A percentile compares a stretch with the other conserved stretches of the same genome.
Conservation (phyloP, 2,329 filamentous ascomycete genomes). For the Paecilomyces sp. region DNA sequence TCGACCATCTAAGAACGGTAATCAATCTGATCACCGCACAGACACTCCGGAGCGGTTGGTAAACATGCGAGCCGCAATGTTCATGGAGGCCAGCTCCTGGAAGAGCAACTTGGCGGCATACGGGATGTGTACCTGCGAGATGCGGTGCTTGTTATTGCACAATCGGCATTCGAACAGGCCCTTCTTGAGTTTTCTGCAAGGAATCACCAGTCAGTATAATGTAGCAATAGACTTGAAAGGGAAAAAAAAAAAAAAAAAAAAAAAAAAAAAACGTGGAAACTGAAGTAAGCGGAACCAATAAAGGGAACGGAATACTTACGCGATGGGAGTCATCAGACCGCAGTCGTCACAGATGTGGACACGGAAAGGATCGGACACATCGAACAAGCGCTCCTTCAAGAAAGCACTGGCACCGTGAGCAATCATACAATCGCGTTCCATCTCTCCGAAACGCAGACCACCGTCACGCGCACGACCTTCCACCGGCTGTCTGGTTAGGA, state of each 20-base stretch:
- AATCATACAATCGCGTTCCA: slow-evolving; percentile 99
- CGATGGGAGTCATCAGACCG: slow-evolving; percentile 97
- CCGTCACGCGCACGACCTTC: slow-evolving; percentile 97
- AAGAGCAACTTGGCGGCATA: slow-evolving; percentile 97
- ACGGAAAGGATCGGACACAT: slow-evolving; percentile 95
- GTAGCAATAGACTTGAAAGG: slow-evolving; percentile 17
- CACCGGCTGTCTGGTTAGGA: slow-evolving; percentile 92
- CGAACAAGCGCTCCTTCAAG: slow-evolving; percentile 93
- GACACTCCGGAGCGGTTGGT: slow-evolving; percentile 55
- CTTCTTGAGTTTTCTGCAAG: slow-evolving; percentile 75
- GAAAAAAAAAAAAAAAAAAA: no score
- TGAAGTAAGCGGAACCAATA: neutral
- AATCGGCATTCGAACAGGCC: slow-evolving; percentile 94
- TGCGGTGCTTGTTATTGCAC: slow-evolving; percentile 98
- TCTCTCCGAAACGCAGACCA: slow-evolving; percentile 98
- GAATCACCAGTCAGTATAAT: slow-evolving; percentile 13
- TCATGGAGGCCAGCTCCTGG: slow-evolving; percentile 97
- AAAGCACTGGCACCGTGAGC: slow-evolving; percentile 97
- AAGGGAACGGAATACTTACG: slow-evolving; percentile 60
- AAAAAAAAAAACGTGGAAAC: slow-evolving; percentile 7
- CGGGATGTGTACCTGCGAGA: slow-evolving; percentile 94
- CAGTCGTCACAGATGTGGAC: slow-evolving; percentile 99
- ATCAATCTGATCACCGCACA: slow-evolving; percentile 22
- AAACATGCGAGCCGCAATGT: slow-evolving; percentile 96
- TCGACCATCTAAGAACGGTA: neutral